Percentiles rank a stretch among this genome's conserved stretches.
Conservation (phyloP, 805 yeast genomes). For the Kuraishia ogatae region DNA sequence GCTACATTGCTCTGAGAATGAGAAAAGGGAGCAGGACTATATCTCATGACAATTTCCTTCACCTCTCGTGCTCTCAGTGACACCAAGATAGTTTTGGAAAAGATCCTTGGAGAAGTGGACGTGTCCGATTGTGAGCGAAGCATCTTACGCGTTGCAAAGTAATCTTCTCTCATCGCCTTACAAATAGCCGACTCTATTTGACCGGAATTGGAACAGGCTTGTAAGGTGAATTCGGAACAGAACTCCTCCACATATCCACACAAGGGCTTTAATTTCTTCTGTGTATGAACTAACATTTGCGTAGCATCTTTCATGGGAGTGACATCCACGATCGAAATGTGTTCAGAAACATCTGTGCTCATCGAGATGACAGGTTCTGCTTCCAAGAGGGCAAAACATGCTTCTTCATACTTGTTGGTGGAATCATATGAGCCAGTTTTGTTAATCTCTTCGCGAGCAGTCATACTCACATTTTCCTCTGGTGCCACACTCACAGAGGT, state of each 20-base stretch:
- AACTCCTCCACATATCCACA: conserved; percentile 37
- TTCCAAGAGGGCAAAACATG: neutral
- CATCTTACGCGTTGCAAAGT: conserved; percentile 26
- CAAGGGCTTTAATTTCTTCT: conserved; percentile 6
- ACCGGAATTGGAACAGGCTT: conserved; percentile 39
- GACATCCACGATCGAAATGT: conserved; percentile 10
- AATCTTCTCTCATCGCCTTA: conserved; percentile 40
- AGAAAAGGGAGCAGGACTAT: neutral
- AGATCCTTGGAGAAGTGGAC: neutral
- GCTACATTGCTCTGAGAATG: neutral
- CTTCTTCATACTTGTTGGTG: neutral
- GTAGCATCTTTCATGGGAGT: neutral
- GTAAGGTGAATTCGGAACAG: conserved; percentile 41
- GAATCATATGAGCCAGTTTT: neutral
- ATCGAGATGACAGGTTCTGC: conserved; percentile 2
- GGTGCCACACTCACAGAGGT: conserved; percentile 3
- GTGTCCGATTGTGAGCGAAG: conserved; percentile 3
- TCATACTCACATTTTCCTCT: too few relatives aligned
- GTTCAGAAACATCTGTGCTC: conserved; percentile 7
- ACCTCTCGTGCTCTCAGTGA: conserved; percentile 36
- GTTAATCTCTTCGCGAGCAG: neutral
- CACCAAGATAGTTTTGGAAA: conserved; percentile 29
- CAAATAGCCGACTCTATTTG: conserved; percentile 34
- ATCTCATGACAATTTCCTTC: conserved; percentile 30
- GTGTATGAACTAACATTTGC: neutral